Conservation (phyloP, 2,329 filamentous ascomycete genomes). For the Ascocoryne sarcoides region DNA sequence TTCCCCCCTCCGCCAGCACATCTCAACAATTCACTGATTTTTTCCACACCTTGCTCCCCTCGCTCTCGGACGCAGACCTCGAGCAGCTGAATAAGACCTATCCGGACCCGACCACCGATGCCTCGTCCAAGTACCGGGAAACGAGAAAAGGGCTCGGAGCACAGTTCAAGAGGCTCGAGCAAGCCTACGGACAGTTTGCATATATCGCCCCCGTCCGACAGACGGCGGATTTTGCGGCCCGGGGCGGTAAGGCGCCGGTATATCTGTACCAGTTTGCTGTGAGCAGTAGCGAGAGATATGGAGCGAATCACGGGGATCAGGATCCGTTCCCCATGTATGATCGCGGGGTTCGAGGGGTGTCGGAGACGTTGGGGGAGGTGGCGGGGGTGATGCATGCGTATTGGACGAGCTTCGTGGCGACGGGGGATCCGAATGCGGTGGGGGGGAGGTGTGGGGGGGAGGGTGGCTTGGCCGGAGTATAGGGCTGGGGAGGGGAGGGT, state of each 20-base stretch:
- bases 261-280: conserved; percentile 55
- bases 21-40: conserved; percentile 48
- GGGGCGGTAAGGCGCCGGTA: conserved; percentile 26
- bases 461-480: conserved; percentile 11
- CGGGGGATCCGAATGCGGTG: conserved; percentile 26
- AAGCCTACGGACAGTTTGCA: conserved; percentile 55
- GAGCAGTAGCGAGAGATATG: conserved; percentile 21
- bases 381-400: conserved; percentile 26
- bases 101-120: conserved; percentile 43
- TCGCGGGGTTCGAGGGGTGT: conserved; percentile 4
- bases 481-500: not conserved
- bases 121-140: conserved; percentile 34
- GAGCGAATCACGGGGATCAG: conserved; percentile 38
- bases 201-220: conserved; percentile 57
- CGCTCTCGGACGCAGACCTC: conserved; percentile 43
- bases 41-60: conserved; percentile 53
- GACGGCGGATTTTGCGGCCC: conserved; percentile 39
- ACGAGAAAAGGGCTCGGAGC: conserved; percentile 34
- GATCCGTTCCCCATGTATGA: conserved; percentile 37
- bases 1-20: conserved; percentile 40
- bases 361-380: conserved; percentile 13
- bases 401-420: conserved; percentile 26
- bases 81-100: conserved; percentile 50
- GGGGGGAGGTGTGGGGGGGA: conserved; percentile 14
- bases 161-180: conserved; percentile 49